A percentile compares a stretch with the other conserved stretches of the same genome.
Conservation (phyloP, 139 green algal species). For the Volvox reticuliferus region DNA sequence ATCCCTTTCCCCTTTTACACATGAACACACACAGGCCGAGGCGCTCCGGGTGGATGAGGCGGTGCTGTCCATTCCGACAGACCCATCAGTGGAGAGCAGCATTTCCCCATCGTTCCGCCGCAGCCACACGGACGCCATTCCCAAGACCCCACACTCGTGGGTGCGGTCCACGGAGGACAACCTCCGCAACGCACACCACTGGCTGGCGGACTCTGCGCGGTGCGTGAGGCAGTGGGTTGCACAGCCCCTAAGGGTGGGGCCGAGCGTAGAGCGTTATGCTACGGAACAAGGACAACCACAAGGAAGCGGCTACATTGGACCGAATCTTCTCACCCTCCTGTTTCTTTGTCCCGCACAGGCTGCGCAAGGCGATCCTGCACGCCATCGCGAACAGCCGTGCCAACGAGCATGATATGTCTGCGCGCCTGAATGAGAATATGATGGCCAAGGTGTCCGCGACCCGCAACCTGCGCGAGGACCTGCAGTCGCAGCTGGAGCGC, state of each 20-base stretch:
- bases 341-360: not conserved
- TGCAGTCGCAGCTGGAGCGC: constrained; percentile 38
- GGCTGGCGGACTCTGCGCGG: constrained; percentile 54
- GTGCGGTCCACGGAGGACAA: constrained; percentile 58
- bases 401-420: constrained; percentile 52
- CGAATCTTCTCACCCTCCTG: too few species aligned
- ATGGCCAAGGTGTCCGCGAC: constrained; percentile 53
- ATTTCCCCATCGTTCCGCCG: constrained; percentile 20
- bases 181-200: constrained; percentile 50
- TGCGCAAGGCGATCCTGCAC: constrained; percentile 46
- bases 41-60: constrained; percentile 53
- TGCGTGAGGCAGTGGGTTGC: not conserved
- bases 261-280: too few species aligned
- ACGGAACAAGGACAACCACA: too few species aligned
- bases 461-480: constrained; percentile 34
- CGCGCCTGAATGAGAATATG: constrained; percentile 57
- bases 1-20: not conserved
- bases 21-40: constrained; percentile 12
- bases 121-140: not conserved
- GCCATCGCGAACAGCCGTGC: constrained; percentile 51
- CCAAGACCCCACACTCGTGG: constrained; percentile 62
- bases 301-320: too few species aligned
- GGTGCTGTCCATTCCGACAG: constrained; percentile 49
- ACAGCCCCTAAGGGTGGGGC: too few species aligned
- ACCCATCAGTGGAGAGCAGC: constrained; percentile 19